These are phyloP conservation scores for Penicillium mononematosum DNA, from an alignment of 495 filamentous ascomycete species.

Conservation along the genomic window DNA sequence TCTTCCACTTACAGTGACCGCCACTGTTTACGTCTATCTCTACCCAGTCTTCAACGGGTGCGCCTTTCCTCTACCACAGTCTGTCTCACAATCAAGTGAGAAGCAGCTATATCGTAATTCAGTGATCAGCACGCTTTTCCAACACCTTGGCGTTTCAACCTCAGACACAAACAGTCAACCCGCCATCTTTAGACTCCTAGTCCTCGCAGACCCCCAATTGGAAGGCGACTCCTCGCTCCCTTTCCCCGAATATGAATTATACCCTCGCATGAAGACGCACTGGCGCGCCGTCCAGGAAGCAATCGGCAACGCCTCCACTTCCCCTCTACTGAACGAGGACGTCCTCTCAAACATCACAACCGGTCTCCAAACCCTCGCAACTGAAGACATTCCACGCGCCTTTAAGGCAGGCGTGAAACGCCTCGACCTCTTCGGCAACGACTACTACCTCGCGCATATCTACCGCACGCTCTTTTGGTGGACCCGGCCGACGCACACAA, in stretches of 20 bases:
- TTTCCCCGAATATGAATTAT: constrained; percentile 55
- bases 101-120: constrained; percentile 25
- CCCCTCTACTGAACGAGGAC: constrained; percentile 20
- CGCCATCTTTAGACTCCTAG: constrained; percentile 78
- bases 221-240: constrained; percentile 87
- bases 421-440: constrained; percentile 87
- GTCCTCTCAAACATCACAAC: constrained; percentile 45
- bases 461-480: constrained; percentile 83
- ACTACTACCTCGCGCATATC: constrained; percentile 90
- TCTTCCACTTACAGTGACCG: constrained; percentile 64
- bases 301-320: constrained; percentile 16
- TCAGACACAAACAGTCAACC: constrained; percentile 30
- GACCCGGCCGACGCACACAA: constrained; percentile 79
- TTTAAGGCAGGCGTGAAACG: constrained; percentile 68
- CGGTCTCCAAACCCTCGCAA: constrained; percentile 51
- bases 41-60: constrained; percentile 84
- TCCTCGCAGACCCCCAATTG: constrained; percentile 90
- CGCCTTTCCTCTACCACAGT: constrained; percentile 66
- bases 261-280: constrained; percentile 57
- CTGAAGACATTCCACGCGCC: constrained; percentile 63
- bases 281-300: constrained; percentile 40
- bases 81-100: not conserved
- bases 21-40: constrained; percentile 78
- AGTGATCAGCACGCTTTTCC: constrained; percentile 47
- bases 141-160: constrained; percentile 40